Percentiles rank a stretch among this genome's conserved stretches.
These are phyloP conservation scores for Ustilago shanxiensis DNA, from an alignment of 1,284 basidiomycete genomes.

Conservation along the genomic window DNA sequence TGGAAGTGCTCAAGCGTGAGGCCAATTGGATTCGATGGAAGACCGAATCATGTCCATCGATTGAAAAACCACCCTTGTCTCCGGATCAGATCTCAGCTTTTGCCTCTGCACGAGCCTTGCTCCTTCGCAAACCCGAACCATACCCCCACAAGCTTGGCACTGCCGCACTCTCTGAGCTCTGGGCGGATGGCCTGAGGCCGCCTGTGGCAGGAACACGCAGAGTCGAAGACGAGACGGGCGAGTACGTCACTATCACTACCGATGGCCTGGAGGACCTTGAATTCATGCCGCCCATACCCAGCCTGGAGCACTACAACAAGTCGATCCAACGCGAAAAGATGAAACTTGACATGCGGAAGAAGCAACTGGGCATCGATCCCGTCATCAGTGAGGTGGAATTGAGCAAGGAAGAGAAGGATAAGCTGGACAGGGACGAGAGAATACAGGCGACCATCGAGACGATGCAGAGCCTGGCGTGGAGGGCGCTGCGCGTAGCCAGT, in stretches of 20 bases:
- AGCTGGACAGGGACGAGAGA: constrained; percentile 42
- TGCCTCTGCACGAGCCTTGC: constrained; percentile 30
- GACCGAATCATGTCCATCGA: constrained; percentile 61
- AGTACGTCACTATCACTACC: constrained; percentile 49
- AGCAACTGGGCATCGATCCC: constrained; percentile 53
- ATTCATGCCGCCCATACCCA: constrained; percentile 49
- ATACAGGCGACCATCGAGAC: constrained; percentile 34
- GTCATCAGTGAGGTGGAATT: constrained; percentile 14
- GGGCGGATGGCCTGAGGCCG: constrained; percentile 62
- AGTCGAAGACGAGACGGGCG: constrained; percentile 58
- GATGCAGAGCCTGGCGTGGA: constrained; percentile 61
- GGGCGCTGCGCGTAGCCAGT: constrained; percentile 55
- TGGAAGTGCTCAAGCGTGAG: constrained; percentile 58
- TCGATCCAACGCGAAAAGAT: constrained; percentile 54
- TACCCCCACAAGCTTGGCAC: constrained; percentile 62
- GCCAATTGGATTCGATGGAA: constrained; percentile 67
- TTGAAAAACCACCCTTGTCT: constrained; percentile 55
- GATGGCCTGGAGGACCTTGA: constrained; percentile 68
- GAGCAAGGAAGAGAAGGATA: constrained; percentile 37
- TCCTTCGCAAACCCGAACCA: constrained; percentile 32
- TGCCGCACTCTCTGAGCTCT: constrained; percentile 62
- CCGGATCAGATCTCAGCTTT: constrained; percentile 47
- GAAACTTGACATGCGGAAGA: constrained; percentile 52
- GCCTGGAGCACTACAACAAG: constrained; percentile 53
- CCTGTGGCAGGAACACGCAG: constrained; percentile 40